Evolutionary conservation across 768 basidiomycete species (phyloP).

Genomic region (Tricholoma flavovirens): DNA sequence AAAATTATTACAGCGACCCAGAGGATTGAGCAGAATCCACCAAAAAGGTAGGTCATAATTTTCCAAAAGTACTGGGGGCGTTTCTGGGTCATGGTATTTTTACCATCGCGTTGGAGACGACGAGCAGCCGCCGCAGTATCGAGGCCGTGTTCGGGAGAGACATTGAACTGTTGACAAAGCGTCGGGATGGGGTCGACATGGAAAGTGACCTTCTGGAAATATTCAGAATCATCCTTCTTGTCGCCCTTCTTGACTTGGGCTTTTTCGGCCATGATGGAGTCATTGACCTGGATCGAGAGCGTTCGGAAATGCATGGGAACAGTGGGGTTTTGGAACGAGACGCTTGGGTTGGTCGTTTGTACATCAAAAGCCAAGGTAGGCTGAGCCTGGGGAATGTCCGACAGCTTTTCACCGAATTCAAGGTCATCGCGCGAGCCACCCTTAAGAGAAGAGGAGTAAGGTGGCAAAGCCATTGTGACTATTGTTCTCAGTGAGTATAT

Average conservation of each 20-base stretch:
- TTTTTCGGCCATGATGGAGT: constrained; percentile 8
- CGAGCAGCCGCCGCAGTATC: constrained; percentile 10
- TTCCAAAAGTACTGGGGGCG: constrained; percentile 17
- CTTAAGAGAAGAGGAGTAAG: background rate
- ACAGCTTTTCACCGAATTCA: background rate
- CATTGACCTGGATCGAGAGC: constrained; percentile 16
- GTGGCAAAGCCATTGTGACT: background rate
- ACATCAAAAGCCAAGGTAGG: background rate
- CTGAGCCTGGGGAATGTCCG: background rate
- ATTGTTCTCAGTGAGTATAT: background rate
- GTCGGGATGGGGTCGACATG: constrained; percentile 9
- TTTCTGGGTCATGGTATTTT: constrained; percentile 11
- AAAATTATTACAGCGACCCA: constrained; percentile 17
- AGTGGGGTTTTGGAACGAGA: constrained; percentile 3
- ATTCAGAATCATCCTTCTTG: constrained; percentile 1
- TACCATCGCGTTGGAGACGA: constrained; percentile 15
- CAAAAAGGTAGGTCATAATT: constrained; percentile 12
- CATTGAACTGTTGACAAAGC: constrained; percentile 10
- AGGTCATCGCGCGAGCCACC: background rate
- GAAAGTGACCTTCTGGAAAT: constrained; percentile 14
- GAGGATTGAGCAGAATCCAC: constrained; percentile 17
- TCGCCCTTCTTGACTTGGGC: constrained; percentile 9
- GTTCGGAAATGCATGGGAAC: constrained; percentile 17
- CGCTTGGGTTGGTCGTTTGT: background rate
- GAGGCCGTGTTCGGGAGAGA: constrained; percentile 8